Percentiles rank a stretch among this genome's conserved stretches.
These are phyloP conservation scores for Saitoella complicata DNA, from an alignment of 805 yeast genomes.

Conservation along the genomic window DNA sequence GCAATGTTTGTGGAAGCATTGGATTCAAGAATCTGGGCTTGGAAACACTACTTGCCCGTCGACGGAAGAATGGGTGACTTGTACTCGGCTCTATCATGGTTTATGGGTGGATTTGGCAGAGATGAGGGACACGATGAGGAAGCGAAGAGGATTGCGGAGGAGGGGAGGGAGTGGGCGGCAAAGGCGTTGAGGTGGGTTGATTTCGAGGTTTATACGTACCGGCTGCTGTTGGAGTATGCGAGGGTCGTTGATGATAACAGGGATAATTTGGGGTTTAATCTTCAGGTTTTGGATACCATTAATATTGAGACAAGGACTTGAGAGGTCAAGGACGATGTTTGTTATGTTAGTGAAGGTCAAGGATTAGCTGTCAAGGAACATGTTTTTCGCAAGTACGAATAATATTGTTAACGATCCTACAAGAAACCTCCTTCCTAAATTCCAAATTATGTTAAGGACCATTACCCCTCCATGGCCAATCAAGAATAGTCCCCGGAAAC, in stretches of 20 bases:
- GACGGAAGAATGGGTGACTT: background rate
- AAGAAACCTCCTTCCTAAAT: no score
- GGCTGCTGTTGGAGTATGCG: conserved; percentile 14
- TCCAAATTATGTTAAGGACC: no score
- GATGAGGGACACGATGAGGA: conserved; percentile 5
- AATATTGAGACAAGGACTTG: no score
- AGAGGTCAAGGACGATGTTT: no score
- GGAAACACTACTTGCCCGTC: conserved; percentile 15
- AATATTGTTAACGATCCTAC: no score
- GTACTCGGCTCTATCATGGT: background rate
- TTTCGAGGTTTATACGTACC: conserved; percentile 13
- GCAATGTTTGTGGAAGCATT: conserved; percentile 16
- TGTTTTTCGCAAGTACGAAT: no score
- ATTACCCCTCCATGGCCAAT: no score
- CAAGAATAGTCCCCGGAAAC: no score
- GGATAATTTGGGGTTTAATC: conserved; percentile 7
- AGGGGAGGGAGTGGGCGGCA: conserved; percentile 9
- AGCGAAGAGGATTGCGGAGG: conserved; percentile 10
- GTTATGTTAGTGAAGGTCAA: no score
- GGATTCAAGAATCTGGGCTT: conserved; percentile 13
- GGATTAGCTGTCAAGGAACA: no score
- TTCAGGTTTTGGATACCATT: no score
- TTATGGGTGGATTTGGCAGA: background rate
- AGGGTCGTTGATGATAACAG: conserved; percentile 15
- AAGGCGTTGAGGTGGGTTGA: conserved; percentile 13